Evolutionary conservation across 345 rosid species (phyloP), one percentile per base, ranked within the genome.

Genomic region (Pseudoturritis turrita): DNA sequence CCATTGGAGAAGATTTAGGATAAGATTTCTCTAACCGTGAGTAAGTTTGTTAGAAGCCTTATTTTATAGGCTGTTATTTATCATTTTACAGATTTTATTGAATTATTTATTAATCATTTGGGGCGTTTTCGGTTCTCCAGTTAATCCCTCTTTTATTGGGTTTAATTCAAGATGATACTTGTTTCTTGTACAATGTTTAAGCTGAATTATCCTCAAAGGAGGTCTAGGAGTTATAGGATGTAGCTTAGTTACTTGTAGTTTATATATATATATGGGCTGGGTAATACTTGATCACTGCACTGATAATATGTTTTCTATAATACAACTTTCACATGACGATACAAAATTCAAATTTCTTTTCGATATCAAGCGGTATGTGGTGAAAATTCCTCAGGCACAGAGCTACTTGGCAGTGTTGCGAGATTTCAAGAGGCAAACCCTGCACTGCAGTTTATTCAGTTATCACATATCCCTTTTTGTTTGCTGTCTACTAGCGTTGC

Each of bases 361-460:
- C 7, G 23, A 37, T 49, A 66, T 67, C 40, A 59, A 59, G n/a
- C 0, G n/a, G n/a, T n/a, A n/a, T n/a, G 49, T 50, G 17, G 40
- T 19, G 33, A 66, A 73, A 55, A 11, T 31, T 71, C 28, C 33
- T 45, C 64, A 23, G 60, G 58, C 56, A 43, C 26, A 45, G 4
- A 46, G 45, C 65, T 51, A 33, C 80, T 76, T 83, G 77, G 66
- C 97, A 94, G 98, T 77, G 88, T 94, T 81, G 98, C 95, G 45
- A 87, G 91, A 85, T 94, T 91, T 86, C 89, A 86, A 80, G 98
- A 94, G 79, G 96, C 96, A 76, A 94, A 94, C 85, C 97, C 98
- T 78, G 88, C n/a, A n/a, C n/a, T n/a, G n/a, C 97, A 41, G 96
- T 94, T 18, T 94, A 91, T 79, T 79, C 95, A 41, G 86, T 84